Base-by-base conservation (phyloP, 2,329 filamentous ascomycete genomes). In the Penicillium sp. region DNA sequence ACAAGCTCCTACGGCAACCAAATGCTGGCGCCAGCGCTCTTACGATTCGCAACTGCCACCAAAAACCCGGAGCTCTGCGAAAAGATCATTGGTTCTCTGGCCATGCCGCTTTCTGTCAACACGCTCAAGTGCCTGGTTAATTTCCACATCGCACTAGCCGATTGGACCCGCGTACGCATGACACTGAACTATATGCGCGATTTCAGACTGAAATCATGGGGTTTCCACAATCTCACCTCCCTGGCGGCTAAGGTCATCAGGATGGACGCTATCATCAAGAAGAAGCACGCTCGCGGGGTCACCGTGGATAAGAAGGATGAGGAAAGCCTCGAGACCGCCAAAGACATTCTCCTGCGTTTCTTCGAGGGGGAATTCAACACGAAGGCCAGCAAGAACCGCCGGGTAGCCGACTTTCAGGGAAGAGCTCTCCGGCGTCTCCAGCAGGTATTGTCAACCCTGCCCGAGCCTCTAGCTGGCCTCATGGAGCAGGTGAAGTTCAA, bases 11-110 rank as follows among this genome's bases (percentile, higher is more conserved):
- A 82, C 57, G 62, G 61, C 2, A 68, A 81, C 54, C 74, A 74
- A 27, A 68, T 69, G 43, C 68, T 85, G 22, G 74, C 77, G 2
- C 76, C 81, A 11, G 75, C 80, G 0, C 68, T 85, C 25, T 71
- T 83, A 30, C 76, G 78, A 16, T 84, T 81, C 58, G 81, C 81
- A 6, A 70, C 75, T 10, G 74, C 76, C 16, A 77, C 78, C 10
- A 68, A 74, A 35, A 76, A 84, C 53, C 47, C 43, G 7, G 50
- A 60, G 4, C 61, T 75, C 20, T 63, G 65, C 28, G 56, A 67
- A 25, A 41, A 60, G 7, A 64, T 72, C 31, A 58, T 70, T 3
- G 51, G 60, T 5, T 63, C 62, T 11, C 58, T 74, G 42, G 28
- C 48, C n/a, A 56, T 60, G n/a, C 71, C 70, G 25, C 58, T 72